phyloP scores from a whole-genome alignment of 192 early-diverging fungal species.

The Coemansia furcata region DNA sequence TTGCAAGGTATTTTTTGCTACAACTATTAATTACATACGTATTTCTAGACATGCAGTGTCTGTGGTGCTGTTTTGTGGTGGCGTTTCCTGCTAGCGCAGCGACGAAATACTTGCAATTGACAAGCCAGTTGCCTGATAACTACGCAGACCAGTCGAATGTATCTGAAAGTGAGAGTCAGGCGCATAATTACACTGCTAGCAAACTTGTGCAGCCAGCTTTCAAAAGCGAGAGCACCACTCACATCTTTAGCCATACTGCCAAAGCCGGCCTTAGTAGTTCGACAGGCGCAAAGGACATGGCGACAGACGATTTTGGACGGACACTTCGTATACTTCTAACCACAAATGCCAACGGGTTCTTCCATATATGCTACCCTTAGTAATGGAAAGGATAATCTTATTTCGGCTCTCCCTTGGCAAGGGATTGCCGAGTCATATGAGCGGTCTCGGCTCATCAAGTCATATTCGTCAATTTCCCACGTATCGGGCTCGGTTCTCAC shows the following conservation, averaged over 20 bases:
- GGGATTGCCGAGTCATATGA: neutral
- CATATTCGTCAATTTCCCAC: neutral
- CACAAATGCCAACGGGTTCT: slow-evolving; percentile 36
- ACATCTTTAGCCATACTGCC: neutral
- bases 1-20: neutral
- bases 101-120: neutral
- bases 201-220: neutral
- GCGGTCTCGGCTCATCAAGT: neutral
- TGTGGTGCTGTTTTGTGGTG: neutral
- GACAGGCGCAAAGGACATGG: neutral
- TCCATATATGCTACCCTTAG: slow-evolving; percentile 32
- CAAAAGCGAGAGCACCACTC: neutral
- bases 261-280: neutral
- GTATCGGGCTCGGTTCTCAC: neutral
- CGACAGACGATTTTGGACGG: neutral
- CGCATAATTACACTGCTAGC: neutral
- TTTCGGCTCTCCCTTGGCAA: neutral
- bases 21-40: neutral
- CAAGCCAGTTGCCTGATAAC: neutral
- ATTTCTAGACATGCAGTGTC: neutral
- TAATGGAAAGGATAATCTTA: neutral
- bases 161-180: neutral
- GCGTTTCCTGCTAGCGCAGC: neutral
- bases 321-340: slow-evolving; percentile 6
- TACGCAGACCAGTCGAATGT: neutral